phyloP scores from a whole-genome alignment of 2,329 filamentous ascomycete species.

The Trichoderma asperellum region DNA sequence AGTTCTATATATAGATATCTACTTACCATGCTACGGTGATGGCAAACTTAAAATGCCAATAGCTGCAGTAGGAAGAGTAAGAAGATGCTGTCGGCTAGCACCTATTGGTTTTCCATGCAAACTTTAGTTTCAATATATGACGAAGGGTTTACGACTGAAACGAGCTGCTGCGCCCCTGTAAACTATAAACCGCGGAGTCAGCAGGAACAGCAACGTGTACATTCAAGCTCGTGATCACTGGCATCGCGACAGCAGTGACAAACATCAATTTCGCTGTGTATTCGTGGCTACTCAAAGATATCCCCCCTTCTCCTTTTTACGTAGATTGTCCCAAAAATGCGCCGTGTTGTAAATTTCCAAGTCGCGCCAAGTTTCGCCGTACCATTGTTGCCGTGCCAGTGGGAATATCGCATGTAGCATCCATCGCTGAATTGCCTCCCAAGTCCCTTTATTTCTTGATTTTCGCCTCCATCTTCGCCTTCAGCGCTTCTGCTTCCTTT shows the following conservation, averaged over 20 bases:
- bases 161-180: neutral
- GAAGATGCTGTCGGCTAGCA: neutral
- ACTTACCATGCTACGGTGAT: too few species aligned
- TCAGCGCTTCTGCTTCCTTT: neutral
- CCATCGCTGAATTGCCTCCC: neutral
- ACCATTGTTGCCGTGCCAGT: neutral
- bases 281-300: neutral
- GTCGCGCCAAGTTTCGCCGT: constrained; percentile 27
- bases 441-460: neutral
- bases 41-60: too few species aligned
- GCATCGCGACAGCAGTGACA: neutral
- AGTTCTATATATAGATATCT: neutral
- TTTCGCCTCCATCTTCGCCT: neutral
- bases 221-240: neutral
- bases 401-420: neutral
- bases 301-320: neutral
- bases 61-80: neutral
- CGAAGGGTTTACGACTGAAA: neutral
- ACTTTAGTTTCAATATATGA: neutral
- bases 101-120: neutral
- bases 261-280: constrained; percentile 15
- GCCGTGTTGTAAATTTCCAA: constrained; percentile 14
- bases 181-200: neutral
- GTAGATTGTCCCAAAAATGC: neutral
- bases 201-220: neutral